Evolutionary conservation across 2,329 filamentous ascomycete genomes (phyloP), one percentile per base, ranked within the genome.

Genomic region (Pseudopithomyces chartarum): DNA sequence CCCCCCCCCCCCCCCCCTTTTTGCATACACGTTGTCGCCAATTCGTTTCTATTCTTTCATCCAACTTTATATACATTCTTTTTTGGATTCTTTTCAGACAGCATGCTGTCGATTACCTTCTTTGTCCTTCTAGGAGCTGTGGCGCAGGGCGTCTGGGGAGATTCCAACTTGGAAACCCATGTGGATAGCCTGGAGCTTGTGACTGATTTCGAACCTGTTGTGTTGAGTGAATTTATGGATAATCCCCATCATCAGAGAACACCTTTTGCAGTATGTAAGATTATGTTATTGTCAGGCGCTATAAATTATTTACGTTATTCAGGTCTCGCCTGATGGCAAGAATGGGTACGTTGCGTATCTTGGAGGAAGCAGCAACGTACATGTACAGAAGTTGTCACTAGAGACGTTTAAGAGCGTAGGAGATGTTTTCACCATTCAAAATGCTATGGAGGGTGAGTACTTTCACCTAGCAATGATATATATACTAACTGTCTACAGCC

Each of bases 291-390:
- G 4, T 4, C 42, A 45, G 22, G n/a, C n/a, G 15, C 12, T 40
- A 12, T 10, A 23, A 23, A 44, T 33, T 32, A 11, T 26, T 32
- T 26, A 32, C 20, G 13, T 13, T 3, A 46, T 6, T n/a, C 23
- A 46, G 43, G 43, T 46, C 32, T 47, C 44, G n/a, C 44, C 44
- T 22, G 44, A 47, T 36, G 44, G 44, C 7, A 47, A 47, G 17
- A 47, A 22, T 22, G 33, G 33, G 6, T 49, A 49, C 39, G 10
- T 49, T 26, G 33, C 46, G 2, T 39, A 49, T 13, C 46, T 49
- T 13, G n/a, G 39, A 34, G 46, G 46, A 13, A 39, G 34, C 20
- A 39, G 46, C 20, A 39, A 49, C 20, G 46, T 49, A 6, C 34
- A 49, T 19, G 34, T 49, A 22, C 46, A 49, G 13, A 49, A 26